These are phyloP conservation scores for Phytopythium cucurbitacearum DNA, from an alignment of 352 stramenopile genomes.

Conservation along the genomic window DNA sequence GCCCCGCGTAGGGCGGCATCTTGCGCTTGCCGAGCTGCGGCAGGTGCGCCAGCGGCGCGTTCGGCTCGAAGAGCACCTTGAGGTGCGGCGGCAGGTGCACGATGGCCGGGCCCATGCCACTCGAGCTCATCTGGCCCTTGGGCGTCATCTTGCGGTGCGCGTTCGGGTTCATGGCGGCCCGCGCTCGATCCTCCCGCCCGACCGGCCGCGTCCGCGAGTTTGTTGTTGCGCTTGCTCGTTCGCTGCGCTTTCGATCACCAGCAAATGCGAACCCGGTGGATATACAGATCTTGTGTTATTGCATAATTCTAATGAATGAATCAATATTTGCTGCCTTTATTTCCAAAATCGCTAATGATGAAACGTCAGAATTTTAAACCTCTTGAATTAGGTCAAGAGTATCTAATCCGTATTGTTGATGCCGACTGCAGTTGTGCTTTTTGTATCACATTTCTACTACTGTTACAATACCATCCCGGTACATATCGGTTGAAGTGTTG, in stretches of 20 bases:
- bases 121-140: slow-evolving; percentile 87
- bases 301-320: too few species aligned
- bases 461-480: too few species aligned
- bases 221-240: not conserved
- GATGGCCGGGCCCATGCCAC: slow-evolving; percentile 82
- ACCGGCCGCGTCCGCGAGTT: not conserved
- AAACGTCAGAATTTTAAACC: too few species aligned
- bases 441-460: too few species aligned
- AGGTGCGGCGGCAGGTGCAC: slow-evolving; percentile 73
- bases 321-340: too few species aligned
- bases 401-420: too few species aligned
- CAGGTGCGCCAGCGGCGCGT: slow-evolving; percentile 65
- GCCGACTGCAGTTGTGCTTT: too few species aligned
- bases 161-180: slow-evolving; percentile 43
- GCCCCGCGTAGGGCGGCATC: slow-evolving; percentile 75
- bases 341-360: too few species aligned
- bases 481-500: too few species aligned
- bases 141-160: slow-evolving; percentile 86
- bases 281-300: too few species aligned
- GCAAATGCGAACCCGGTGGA: too few species aligned
- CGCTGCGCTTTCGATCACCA: not conserved
- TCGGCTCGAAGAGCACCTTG: slow-evolving; percentile 81
- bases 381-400: too few species aligned
- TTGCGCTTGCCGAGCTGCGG: slow-evolving; percentile 79
- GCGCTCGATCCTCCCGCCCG: not conserved